These are phyloP conservation scores for Neurospora cerealis DNA, from an alignment of 495 filamentous ascomycete species.

Conservation along the genomic window DNA sequence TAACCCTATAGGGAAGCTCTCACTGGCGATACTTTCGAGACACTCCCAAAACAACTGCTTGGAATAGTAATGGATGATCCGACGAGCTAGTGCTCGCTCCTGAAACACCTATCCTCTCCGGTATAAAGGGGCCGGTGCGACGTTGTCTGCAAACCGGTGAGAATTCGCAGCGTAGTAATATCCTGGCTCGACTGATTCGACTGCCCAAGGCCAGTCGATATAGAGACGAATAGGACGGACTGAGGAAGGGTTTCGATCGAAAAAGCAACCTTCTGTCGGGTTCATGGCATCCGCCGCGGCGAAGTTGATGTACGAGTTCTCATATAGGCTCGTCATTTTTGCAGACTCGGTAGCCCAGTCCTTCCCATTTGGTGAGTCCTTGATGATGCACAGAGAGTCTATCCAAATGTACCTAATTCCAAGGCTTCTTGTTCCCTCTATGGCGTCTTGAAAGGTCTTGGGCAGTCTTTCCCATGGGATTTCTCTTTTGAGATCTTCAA, in stretches of 20 bases:
- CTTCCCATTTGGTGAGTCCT: not conserved
- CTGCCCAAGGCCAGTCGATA: not conserved
- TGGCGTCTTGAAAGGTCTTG: conserved; percentile 18
- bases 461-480: conserved; percentile 11
- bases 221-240: not conserved
- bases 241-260: not conserved
- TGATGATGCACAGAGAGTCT: conserved; percentile 17
- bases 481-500: not conserved
- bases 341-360: conserved; percentile 28
- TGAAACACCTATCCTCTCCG: conserved; percentile 2
- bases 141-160: not conserved
- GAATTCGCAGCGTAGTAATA: not conserved
- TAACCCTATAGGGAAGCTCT: not conserved
- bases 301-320: conserved; percentile 18
- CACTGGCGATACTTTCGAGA: not conserved
- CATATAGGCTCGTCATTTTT: conserved; percentile 28
- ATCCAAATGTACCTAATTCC: conserved; percentile 15
- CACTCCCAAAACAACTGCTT: conserved; percentile 2
- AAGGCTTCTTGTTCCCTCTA: conserved; percentile 11
- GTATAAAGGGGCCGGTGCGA: not conserved
- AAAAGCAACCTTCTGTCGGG: not conserved
- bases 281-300: not conserved
- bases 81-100: not conserved
- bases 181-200: not conserved
- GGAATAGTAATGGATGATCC: not conserved